These are phyloP conservation scores for Acanthamoeba royreba DNA, from an alignment of 208 protist genomes.

Conservation along the genomic window DNA sequence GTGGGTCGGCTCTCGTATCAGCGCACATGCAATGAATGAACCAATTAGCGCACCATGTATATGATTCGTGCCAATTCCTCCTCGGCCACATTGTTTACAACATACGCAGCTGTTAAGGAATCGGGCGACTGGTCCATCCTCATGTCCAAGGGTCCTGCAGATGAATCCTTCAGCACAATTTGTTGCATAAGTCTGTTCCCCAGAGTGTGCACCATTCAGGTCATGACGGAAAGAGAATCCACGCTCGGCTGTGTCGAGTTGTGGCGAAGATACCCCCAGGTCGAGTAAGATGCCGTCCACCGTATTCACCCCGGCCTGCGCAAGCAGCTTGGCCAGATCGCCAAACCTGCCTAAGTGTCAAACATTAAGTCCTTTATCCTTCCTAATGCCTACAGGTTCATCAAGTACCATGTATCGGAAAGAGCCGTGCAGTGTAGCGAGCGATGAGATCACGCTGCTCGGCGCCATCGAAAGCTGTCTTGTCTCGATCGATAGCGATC, in stretches of 20 bases:
- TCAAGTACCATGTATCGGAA: not conserved
- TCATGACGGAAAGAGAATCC: conserved; percentile 44
- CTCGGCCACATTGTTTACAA: conserved; percentile 25
- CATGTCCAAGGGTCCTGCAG: conserved; percentile 10
- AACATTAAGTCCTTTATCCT: not conserved
- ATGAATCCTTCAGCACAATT: not conserved
- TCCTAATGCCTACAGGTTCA: not conserved
- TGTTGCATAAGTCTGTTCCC: not conserved
- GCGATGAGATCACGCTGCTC: not conserved
- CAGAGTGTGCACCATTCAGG: not conserved
- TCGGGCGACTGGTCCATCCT: conserved; percentile 3
- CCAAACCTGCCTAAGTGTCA: not conserved
- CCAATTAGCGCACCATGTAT: not conserved
- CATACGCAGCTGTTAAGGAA: not conserved
- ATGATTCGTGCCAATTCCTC: conserved; percentile 34
- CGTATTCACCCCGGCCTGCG: not conserved
- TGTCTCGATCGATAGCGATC: conserved; percentile 26
- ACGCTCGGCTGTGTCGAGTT: not conserved
- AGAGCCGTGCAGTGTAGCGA: not conserved
- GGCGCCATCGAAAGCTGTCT: not conserved
- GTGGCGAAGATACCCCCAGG: conserved; percentile 22
- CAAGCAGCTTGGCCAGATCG: not conserved
- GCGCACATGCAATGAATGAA: not conserved
- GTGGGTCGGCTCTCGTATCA: not conserved
- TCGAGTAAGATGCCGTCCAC: conserved; percentile 23